A percentile compares a stretch with the other conserved stretches of the same genome.
Conservation (phyloP, 768 basidiomycete species). For the Piloderma croceum region DNA sequence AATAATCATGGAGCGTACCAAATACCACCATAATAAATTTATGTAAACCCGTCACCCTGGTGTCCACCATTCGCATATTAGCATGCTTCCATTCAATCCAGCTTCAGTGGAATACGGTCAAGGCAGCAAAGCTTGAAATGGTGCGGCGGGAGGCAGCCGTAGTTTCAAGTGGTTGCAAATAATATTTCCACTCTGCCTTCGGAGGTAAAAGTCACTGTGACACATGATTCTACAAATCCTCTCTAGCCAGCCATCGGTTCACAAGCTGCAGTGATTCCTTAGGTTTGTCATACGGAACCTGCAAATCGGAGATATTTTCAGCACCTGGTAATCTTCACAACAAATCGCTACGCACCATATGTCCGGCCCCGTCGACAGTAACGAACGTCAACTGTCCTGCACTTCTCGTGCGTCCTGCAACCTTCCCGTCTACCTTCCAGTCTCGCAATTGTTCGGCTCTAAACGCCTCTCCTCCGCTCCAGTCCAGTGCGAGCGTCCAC, state of each 20-base stretch:
- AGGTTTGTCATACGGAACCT: constrained; percentile 64
- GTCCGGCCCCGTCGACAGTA: constrained; percentile 64
- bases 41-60: too few relatives aligned
- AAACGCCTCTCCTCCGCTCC: constrained; percentile 52
- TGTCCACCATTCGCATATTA: too few relatives aligned
- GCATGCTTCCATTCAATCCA: too few relatives aligned
- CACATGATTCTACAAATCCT: constrained; percentile 18
- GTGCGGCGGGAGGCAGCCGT: too few relatives aligned
- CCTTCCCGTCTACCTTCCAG: constrained; percentile 51
- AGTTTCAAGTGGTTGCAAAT: neutral
- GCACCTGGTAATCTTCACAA: neutral
- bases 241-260: constrained; percentile 41
- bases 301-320: neutral
- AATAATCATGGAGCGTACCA: too few relatives aligned
- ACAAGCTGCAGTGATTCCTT: constrained; percentile 46
- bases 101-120: too few relatives aligned
- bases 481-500: constrained; percentile 55
- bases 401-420: constrained; percentile 52
- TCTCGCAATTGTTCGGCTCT: constrained; percentile 35
- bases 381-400: constrained; percentile 59
- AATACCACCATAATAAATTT: too few relatives aligned
- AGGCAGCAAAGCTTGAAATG: too few relatives aligned
- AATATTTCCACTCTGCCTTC: too few relatives aligned
- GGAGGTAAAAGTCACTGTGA: neutral
- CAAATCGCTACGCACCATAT: constrained; percentile 48